These are phyloP conservation scores for Gnomoniopsis sp. DNA, from an alignment of 2,329 filamentous ascomycete genomes.

Conservation along the genomic window DNA sequence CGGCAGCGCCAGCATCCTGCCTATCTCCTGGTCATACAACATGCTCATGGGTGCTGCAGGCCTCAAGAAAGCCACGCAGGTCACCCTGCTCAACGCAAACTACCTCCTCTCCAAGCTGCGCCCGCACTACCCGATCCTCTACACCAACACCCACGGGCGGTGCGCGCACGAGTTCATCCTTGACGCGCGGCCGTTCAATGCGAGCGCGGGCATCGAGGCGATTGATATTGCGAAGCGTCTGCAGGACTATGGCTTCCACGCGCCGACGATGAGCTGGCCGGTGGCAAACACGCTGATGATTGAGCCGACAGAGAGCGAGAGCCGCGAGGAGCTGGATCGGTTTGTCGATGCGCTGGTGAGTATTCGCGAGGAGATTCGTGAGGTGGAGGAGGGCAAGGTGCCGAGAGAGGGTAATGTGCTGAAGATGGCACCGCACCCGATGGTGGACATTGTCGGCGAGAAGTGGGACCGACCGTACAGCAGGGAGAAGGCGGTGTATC, in stretches of 20 bases:
- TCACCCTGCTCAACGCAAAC: constrained; percentile 94
- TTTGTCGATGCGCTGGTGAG: constrained; percentile 87
- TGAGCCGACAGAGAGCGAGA: constrained; percentile 92
- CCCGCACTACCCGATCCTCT: constrained; percentile 85
- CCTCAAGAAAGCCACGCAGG: constrained; percentile 83
- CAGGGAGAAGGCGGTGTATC: constrained; percentile 82
- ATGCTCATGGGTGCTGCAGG: constrained; percentile 85
- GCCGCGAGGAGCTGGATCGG: constrained; percentile 85
- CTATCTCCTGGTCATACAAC: constrained; percentile 94
- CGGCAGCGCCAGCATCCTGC: constrained; percentile 87
- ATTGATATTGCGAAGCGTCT: constrained; percentile 96
- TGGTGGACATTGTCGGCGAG: constrained; percentile 72
- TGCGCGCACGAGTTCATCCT: constrained; percentile 98
- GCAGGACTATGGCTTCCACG: constrained; percentile 96
- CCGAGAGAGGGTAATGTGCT: constrained; percentile 77
- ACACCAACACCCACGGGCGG: constrained; percentile 82
- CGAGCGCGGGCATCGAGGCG: constrained; percentile 78
- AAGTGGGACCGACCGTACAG: constrained; percentile 82
- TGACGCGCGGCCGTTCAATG: constrained; percentile 80
- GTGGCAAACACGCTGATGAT: constrained; percentile 97
- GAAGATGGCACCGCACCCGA: constrained; percentile 84
- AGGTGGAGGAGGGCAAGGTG: constrained; percentile 74
- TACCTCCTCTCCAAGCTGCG: constrained; percentile 88
- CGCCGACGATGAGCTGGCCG: constrained; percentile 95
- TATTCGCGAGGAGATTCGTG: constrained; percentile 81